Percentiles rank a stretch among this genome's conserved stretches.
Conservation (phyloP, 208 protist genomes). For the Leishmania major region DNA sequence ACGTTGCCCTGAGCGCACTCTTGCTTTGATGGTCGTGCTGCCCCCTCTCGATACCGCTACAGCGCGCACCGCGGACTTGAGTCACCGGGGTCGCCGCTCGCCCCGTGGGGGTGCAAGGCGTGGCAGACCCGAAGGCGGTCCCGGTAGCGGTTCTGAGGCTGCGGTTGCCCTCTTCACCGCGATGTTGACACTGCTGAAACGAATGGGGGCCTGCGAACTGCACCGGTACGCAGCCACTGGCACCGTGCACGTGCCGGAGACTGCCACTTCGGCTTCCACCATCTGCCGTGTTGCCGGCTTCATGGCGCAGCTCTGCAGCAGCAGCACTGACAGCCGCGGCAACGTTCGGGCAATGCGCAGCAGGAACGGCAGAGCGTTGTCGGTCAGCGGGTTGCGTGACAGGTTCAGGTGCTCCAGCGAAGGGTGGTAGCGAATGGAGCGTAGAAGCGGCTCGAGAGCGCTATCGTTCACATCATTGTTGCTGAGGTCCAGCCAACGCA, state of each 20-base stretch:
- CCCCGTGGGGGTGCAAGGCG: constrained; percentile 8
- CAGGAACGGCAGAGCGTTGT: constrained; percentile 33
- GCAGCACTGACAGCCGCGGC: constrained; percentile 37
- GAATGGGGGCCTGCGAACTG: background rate
- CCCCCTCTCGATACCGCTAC: constrained; percentile 13
- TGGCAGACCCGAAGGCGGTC: constrained; percentile 8
- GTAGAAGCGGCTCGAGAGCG: constrained; percentile 28
- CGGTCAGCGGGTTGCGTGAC: constrained; percentile 61
- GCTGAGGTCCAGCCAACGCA: constrained; percentile 60
- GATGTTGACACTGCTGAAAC: background rate
- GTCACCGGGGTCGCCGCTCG: background rate
- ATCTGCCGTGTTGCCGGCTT: constrained; percentile 22
- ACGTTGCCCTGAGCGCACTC: background rate
- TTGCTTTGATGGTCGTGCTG: background rate
- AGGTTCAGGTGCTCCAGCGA: constrained; percentile 51
- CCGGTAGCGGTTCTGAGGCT: background rate
- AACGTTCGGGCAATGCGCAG: constrained; percentile 40
- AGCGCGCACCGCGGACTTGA: constrained; percentile 12
- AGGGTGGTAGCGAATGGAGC: constrained; percentile 42
- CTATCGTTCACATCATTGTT: constrained; percentile 58
- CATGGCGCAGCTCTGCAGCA: constrained; percentile 44
- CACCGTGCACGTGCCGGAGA: constrained; percentile 9
- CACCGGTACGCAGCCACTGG: background rate
- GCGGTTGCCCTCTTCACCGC: background rate
- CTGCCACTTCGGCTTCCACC: constrained; percentile 30